These are phyloP conservation scores for Penicillium thymicola DNA, from an alignment of 2,329 filamentous ascomycete species.

Conservation along the genomic window DNA sequence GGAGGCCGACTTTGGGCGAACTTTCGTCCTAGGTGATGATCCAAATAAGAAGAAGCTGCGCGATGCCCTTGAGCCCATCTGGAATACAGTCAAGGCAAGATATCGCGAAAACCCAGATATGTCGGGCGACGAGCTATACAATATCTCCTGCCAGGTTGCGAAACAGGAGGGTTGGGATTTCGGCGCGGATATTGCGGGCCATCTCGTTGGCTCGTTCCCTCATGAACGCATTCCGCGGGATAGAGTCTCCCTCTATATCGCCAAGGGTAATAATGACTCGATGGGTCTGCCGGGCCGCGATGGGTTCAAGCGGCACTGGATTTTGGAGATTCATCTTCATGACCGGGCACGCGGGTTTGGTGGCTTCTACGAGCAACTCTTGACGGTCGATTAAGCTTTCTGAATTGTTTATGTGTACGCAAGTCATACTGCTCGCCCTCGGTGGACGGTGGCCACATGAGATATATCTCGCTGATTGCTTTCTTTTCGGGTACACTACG, in stretches of 20 bases:
- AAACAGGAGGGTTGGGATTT: conserved; percentile 44
- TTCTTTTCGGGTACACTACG: neutral
- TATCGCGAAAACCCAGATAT: conserved; percentile 44
- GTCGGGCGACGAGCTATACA: conserved; percentile 49
- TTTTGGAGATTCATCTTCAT: conserved; percentile 50
- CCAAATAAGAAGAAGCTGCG: conserved; percentile 45
- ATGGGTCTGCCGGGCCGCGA: conserved; percentile 43
- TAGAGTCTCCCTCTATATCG: conserved; percentile 46
- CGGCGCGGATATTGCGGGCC: conserved; percentile 47
- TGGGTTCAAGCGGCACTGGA: conserved; percentile 49
- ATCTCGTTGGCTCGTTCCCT: conserved; percentile 52
- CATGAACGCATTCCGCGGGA: conserved; percentile 53
- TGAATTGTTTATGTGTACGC: neutral
- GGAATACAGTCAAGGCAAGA: conserved; percentile 44
- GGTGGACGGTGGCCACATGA: neutral
- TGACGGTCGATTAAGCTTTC: conserved; percentile 23
- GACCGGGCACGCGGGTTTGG: conserved; percentile 40
- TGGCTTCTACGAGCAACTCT: conserved; percentile 44
- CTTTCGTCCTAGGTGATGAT: conserved; percentile 51
- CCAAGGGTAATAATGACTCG: conserved; percentile 41
- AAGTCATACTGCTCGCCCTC: neutral
- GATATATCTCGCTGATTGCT: neutral
- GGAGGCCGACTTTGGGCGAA: conserved; percentile 55
- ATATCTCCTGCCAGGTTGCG: conserved; percentile 42
- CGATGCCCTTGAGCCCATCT: conserved; percentile 48